Evolutionary conservation across 257 asterid species (phyloP), one percentile per base, ranked within the genome.

Genomic region (Nicotiana otophora): DNA sequence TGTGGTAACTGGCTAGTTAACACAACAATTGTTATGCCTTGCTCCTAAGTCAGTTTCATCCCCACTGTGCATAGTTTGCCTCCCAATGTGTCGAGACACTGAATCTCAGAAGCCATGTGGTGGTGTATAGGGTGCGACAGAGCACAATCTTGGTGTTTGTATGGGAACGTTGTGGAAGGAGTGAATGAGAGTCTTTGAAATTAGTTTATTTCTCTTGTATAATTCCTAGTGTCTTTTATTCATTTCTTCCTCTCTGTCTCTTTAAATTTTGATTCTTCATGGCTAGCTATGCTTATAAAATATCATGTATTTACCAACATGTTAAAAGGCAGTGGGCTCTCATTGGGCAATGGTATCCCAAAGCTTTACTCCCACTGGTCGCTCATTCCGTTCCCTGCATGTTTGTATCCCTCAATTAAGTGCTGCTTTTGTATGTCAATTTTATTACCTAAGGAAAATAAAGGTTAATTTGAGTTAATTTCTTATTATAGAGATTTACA

Each of bases 401-500:
- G 34, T 70, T 39, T 14, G 20, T 42, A 70, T 70, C 34, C 54
- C 78, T 70, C 12, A 39, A 70, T 10, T 70, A 19, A 42, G 58
- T 20, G 58, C 78, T 70, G 34, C 34, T 70, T 70, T 70, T 70
- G 34, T 11, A 39, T 70, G 34, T 42, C 78, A 70, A 39, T 20
- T n/a, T 1, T 26, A 17, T 70, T 69, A 42, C 34, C 34, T 2
- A 20, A 70, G 78, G 20, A 70, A 70, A 70, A 42, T 70, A 26
- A 70, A 70, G 46, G 78, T 70, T 70, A 70, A 42, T 42, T 42
- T 70, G 78, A 70, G 78, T 31, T 70, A 42, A 39, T 39, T 19
- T 70, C 34, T 11, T 39, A 70, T 11, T 20, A 70, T 70, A 70
- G 34, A 5, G 34, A 42, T 31, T 70, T 70, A 5, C 34, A 70